phyloP scores from a whole-genome alignment of 2,329 filamentous ascomycete genomes.

The Stagonosporopsis rhizophila region DNA sequence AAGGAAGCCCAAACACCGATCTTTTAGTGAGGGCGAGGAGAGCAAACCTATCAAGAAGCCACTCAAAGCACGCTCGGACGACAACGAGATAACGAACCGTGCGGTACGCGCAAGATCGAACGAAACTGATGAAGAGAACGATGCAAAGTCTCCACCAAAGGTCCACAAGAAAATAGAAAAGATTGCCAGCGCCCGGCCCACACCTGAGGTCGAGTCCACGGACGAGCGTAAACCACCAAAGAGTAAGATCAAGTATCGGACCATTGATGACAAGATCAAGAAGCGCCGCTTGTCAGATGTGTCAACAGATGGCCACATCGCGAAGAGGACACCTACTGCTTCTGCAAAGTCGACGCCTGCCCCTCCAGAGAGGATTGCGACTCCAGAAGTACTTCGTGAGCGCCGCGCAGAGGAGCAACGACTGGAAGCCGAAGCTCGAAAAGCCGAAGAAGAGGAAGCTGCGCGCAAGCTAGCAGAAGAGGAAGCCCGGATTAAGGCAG shows the following conservation, averaged over 20 bases:
- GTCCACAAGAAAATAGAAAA: constrained; percentile 37
- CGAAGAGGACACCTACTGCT: constrained; percentile 43
- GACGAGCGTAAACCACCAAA: constrained; percentile 44
- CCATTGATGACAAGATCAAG: constrained; percentile 43
- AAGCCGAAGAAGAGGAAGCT: constrained; percentile 38
- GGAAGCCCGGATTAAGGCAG: constrained; percentile 34
- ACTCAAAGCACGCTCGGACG: constrained; percentile 40
- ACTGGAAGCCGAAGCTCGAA: constrained; percentile 37
- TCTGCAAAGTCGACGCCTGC: constrained; percentile 48
- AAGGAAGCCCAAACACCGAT: constrained; percentile 44
- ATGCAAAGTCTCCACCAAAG: constrained; percentile 35
- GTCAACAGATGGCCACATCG: constrained; percentile 38
- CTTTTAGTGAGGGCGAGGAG: constrained; percentile 46
- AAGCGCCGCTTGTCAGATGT: constrained; percentile 43
- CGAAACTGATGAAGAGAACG: constrained; percentile 42
- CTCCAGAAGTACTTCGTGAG: constrained; percentile 44
- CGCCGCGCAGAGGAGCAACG: constrained; percentile 45
- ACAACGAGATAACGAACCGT: constrained; percentile 39
- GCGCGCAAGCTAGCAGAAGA: constrained; percentile 40
- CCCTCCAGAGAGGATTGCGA: constrained; percentile 44
- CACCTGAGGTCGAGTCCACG: constrained; percentile 44
- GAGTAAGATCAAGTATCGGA: constrained; percentile 43
- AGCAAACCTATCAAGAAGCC: constrained; percentile 43
- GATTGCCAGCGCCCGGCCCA: constrained; percentile 38
- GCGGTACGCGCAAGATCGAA: constrained; percentile 33